Conservation (phyloP, 306 rosid genomes). For the Acacia confusa region DNA sequence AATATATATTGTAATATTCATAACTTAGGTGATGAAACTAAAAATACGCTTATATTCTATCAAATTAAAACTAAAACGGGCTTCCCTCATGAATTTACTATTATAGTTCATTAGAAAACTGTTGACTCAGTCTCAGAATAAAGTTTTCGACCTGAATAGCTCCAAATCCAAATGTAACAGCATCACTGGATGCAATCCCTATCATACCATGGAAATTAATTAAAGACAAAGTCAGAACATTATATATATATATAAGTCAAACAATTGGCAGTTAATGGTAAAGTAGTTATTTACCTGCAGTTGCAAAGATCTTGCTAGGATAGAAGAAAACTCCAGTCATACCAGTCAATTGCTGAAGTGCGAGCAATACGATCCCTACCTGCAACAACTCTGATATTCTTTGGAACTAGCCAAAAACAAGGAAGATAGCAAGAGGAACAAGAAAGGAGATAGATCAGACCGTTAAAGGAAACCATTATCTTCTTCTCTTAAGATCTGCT, state of each 20-base stretch:
- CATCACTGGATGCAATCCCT: constrained; percentile 65
- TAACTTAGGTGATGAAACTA: too few relatives aligned
- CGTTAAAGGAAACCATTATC: constrained; percentile 81
- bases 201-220: constrained; percentile 10
- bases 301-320: constrained; percentile 63
- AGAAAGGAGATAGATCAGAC: constrained; percentile 34
- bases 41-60: too few relatives aligned
- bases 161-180: constrained; percentile 67
- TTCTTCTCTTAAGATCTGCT: constrained; percentile 65
- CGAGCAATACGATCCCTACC: constrained; percentile 67
- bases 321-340: constrained; percentile 74
- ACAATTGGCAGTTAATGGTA: background rate
- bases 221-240: background rate
- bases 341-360: constrained; percentile 74
- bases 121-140: background rate
- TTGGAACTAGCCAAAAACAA: background rate
- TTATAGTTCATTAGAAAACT: background rate
- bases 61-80: too few relatives aligned
- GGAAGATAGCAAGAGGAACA: background rate
- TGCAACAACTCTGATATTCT: constrained; percentile 30
- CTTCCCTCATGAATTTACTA: too few relatives aligned
- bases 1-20: too few relatives aligned
- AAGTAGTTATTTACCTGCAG: constrained; percentile 50
- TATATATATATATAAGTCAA: background rate
- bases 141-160: constrained; percentile 51